Base-by-base conservation (phyloP, 2,329 filamentous ascomycete species). In the Claviceps citrina region DNA sequence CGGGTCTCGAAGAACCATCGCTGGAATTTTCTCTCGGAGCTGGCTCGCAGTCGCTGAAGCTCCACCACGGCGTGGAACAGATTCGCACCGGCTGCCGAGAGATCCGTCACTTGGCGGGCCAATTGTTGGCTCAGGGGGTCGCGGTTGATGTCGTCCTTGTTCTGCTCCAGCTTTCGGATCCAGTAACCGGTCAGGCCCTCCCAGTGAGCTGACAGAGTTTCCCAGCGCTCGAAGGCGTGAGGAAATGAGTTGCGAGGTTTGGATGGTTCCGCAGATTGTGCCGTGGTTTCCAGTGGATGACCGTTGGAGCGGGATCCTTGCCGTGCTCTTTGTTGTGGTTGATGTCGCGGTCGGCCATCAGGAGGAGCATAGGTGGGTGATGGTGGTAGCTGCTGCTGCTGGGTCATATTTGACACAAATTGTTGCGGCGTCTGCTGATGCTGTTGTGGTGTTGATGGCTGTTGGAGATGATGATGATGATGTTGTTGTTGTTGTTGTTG, bases 1-100 rank as follows among this genome's bases (percentile, higher is more conserved):
- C 87, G 73, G 7, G 87, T 94, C 57, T 98, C 91, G 51, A 93
- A 94, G 62, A 96, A 96, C 91, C 91, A 98, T 38, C 91, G 76
- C 61, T 98, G 91, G 52, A 98, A 98, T 57, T 96, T 96, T 47
- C 91, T 78, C 60, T 98, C 91, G 0, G 89, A 96, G 41, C 86
- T 94, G 28, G 91, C 91, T 32, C 91, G 81, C 20, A 98, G 69
- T 24, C 91, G 79, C 58, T 98, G 91, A 34, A 98, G 67, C 60
- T 98, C 91, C 3, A 98, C 91, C 0, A 98, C 87, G 8, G 91
- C 91, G 57, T 98, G 91, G 59, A 98, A 98, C 0, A 98, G 69
- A 51, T 98, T 98, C 5, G 91, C 91, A 10, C 91, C 91, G 1
- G 91, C 91, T 7, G 91, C 91, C 20, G 91, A 95, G n/a, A 98